Percentiles rank a stretch among this genome's conserved stretches.
Evolutionary conservation across 2,329 filamentous ascomycete species (phyloP).

Genomic region (Sphaerostilbella broomeana): DNA sequence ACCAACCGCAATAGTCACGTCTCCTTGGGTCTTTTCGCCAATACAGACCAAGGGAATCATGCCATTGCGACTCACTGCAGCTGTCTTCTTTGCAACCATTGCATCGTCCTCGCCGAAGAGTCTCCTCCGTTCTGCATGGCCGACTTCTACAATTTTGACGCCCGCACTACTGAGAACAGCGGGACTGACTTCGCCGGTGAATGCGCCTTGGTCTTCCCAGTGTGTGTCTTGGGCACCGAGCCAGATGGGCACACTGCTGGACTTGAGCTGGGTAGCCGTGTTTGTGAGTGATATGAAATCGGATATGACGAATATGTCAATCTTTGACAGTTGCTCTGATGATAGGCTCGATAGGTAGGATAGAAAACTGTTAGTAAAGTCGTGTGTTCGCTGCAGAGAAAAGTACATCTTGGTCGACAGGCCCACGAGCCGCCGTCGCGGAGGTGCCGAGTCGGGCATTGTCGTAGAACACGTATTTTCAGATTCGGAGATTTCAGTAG

Average conservation of each 20-base stretch:
- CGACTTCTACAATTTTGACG: constrained; percentile 67
- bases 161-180: constrained; percentile 60
- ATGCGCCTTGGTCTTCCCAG: constrained; percentile 63
- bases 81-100: constrained; percentile 60
- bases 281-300: constrained; percentile 65
- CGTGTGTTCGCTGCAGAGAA: constrained; percentile 52
- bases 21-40: constrained; percentile 55
- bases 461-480: background rate
- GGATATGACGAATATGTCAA: constrained; percentile 72
- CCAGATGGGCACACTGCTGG: constrained; percentile 38
- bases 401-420: constrained; percentile 80
- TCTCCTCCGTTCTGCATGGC: constrained; percentile 70
- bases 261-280: constrained; percentile 41
- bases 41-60: constrained; percentile 76
- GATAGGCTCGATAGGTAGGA: constrained; percentile 37
- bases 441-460: constrained; percentile 15
- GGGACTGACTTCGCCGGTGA: constrained; percentile 72
- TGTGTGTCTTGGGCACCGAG: constrained; percentile 71
- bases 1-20: constrained; percentile 52
- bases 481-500: background rate
- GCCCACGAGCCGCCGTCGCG: constrained; percentile 57
- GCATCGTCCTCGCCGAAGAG: constrained; percentile 71
- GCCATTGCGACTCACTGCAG: constrained; percentile 59
- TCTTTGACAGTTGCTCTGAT: constrained; percentile 36
- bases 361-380: constrained; percentile 47